A percentile compares a stretch with the other conserved stretches of the same genome.
These are phyloP conservation scores for Penicillium sp. DNA, from an alignment of 2,329 filamentous ascomycete genomes.

Conservation along the genomic window DNA sequence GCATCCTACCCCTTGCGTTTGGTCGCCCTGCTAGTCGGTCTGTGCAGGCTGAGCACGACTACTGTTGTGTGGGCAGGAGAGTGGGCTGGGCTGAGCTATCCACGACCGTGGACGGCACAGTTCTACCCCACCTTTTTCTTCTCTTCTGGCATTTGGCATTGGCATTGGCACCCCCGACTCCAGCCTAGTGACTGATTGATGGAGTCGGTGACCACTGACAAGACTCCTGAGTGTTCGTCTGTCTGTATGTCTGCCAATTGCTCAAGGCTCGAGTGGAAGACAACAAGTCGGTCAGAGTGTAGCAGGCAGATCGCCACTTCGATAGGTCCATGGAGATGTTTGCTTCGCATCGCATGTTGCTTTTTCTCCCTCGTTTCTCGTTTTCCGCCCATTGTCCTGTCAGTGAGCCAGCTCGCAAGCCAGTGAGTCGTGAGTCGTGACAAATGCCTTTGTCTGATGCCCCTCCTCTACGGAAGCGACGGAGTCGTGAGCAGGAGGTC, in stretches of 20 bases:
- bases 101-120: constrained; percentile 3
- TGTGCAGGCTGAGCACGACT: constrained; percentile 5
- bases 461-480: background rate
- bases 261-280: background rate
- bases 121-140: background rate
- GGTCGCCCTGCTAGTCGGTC: constrained; percentile 12
- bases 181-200: background rate
- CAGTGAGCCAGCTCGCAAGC: too few species aligned
- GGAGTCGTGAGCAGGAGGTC: background rate
- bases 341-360: background rate
- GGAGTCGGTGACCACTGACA: background rate
- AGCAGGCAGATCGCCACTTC: background rate
- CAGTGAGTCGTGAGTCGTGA: background rate
- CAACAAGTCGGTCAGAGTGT: background rate
- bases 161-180: background rate
- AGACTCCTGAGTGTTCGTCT: background rate
- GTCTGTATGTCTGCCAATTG: too few species aligned
- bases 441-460: background rate
- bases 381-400: background rate
- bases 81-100: background rate
- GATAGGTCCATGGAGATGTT: background rate
- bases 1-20: constrained; percentile 30
- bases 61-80: too few species aligned
- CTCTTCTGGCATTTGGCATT: background rate
- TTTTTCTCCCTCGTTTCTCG: background rate